Base-by-base conservation (phyloP, 495 filamentous ascomycete genomes). In the Aspergillus sclerotiicarbonarius region DNA sequence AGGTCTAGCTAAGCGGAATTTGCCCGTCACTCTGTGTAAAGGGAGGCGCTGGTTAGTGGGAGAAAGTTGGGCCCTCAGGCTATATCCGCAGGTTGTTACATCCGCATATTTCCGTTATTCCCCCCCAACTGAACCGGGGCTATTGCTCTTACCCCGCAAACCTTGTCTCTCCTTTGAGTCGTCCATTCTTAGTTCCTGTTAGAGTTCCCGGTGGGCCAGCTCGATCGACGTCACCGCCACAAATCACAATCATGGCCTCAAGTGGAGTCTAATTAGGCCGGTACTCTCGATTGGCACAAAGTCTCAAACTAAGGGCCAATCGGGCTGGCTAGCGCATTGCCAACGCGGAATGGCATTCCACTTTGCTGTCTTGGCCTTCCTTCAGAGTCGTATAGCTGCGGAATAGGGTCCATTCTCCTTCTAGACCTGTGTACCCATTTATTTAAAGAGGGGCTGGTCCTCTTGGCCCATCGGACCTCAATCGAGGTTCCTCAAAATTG, bases 121-220 rank as follows among this genome's bases (percentile, higher is more conserved):
- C 13, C 5, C 13, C n/a, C n/a, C 37, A 10, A 9, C 33, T 13
- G 9, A 13, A 9, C 37, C 37, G 13, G 13, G 13, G 12, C 37
- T n/a, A n/a, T 13, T n/a, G 13, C 37, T 35, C 33, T 41, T 50
- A 50, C 47, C 47, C 47, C 47, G 47, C 47, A 50, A 25, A 25
- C 25, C 31, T 50, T 29, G 16, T 6, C 21, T 6, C 9, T 15
- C 19, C 12, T 15, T 16, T 18, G 7, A 32, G 21, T 32, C 12
- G 25, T 13, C 29, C 18, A n/a, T 16, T 7, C 15, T 16, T 16
- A 10, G 15, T 18, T 31, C 16, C 13, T 50, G 4, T 16, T 5
- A 3, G 6, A 32, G 15, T 33, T 32, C 47, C 47, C 2, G 10
- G 10, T 13, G 37, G 37, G 8, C 15, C 12, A 41, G 4, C 13